Base-by-base conservation (phyloP, 441 rosid species). In the Bocquillonia castaneifolia region DNA sequence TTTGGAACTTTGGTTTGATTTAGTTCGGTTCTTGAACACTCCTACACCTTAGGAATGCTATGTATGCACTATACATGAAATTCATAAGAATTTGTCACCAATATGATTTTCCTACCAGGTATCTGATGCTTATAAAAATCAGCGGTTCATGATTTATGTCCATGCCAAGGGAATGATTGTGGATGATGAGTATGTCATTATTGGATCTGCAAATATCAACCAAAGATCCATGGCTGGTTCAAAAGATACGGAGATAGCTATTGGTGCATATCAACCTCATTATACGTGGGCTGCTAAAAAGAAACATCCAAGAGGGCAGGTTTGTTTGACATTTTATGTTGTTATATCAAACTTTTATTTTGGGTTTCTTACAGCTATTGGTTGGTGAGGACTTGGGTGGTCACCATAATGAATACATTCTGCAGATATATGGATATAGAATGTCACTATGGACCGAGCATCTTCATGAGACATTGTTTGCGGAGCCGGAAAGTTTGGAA, bases 171-270 rank as follows among this genome's bases (percentile, higher is more conserved):
- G 98, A 69, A 89, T 93, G 97, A 73, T 93, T 15, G 89, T 91
- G 69, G 98, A 91, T 74, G 98, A 93, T 54, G 98, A 93, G 79
- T 93, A 90, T 68, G 88, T 85, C 37, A 83, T 93, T 57, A 37
- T 93, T 29, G 98, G 98, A 79, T 93, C 98, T 58, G 98, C 97
- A 39, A 93, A 93, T 83, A 91, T 93, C 62, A 93, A 93, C 83
- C 97, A 93, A 83, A 83, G 98, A 84, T 93, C 98, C 39, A 84
- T 93, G 97, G 97, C 96, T 18, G 98, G 97, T 45, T 77, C 96
- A 3, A 93, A 89, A 78, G 98, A 91, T 78, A 85, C 96, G 0
- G 97, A 93, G 83, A 84, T 89, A 67, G 98, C 98, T 31, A 87
- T 93, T 96, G 97, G 94, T 61, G 89, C 94, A n/a, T 93, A 93